These are phyloP conservation scores for Elaphomyces granulatus DNA, from an alignment of 495 filamentous ascomycete genomes.

Conservation along the genomic window DNA sequence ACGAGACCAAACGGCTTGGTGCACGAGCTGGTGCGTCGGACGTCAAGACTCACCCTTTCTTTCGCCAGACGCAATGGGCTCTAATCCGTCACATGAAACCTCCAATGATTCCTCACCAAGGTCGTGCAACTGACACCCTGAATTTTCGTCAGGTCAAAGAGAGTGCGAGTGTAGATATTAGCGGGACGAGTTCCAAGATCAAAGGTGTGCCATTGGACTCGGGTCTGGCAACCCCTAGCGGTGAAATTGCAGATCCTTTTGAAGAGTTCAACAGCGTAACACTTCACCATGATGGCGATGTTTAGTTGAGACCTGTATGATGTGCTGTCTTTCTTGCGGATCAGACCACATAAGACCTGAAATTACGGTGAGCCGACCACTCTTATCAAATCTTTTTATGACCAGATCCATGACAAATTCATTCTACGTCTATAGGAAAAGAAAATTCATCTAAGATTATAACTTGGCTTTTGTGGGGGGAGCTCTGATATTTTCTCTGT, in stretches of 20 bases:
- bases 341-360: too few species aligned
- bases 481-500: too few species aligned
- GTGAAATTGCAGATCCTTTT: slow-evolving; percentile 81
- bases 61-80: slow-evolving; percentile 90
- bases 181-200: slow-evolving; percentile 39
- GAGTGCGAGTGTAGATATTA: slow-evolving; percentile 87
- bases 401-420: too few species aligned
- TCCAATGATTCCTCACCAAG: slow-evolving; percentile 92
- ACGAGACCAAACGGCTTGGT: slow-evolving; percentile 87
- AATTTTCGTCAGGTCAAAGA: slow-evolving; percentile 98
- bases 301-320: slow-evolving; percentile 1
- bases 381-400: too few species aligned
- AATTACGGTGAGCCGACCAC: too few species aligned
- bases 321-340: too few species aligned
- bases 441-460: too few species aligned
- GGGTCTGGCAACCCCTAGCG: slow-evolving; percentile 71
- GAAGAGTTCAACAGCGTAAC: slow-evolving; percentile 99
- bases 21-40: slow-evolving; percentile 92
- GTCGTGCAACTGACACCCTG: slow-evolving; percentile 78
- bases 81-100: slow-evolving; percentile 95
- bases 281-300: slow-evolving; percentile 80
- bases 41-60: slow-evolving; percentile 94
- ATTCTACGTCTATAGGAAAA: too few species aligned
- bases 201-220: slow-evolving; percentile 78
- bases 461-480: too few species aligned